Conservation (phyloP, 202 grass and related monocot genomes). For the Eragrostis tef region DNA sequence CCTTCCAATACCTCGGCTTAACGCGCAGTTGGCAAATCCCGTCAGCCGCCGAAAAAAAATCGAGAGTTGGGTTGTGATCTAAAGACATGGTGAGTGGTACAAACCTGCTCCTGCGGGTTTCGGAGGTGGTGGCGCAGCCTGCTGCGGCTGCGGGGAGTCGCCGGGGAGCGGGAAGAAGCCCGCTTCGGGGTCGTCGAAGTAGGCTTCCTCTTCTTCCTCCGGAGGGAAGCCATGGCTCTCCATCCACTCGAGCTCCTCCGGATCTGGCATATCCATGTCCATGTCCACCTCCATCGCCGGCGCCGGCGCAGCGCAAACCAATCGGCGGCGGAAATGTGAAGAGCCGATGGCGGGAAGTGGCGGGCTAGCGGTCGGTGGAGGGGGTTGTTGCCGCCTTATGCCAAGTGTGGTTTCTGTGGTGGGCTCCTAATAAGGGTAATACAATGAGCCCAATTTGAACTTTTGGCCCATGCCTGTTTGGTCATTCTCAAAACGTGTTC, state of each 20-base stretch:
- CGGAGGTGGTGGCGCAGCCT: not conserved
- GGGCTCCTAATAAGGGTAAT: not conserved
- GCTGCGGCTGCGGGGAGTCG: constrained; percentile 17
- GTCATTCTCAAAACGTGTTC: not conserved
- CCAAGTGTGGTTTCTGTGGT: not conserved
- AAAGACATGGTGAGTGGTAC: not conserved
- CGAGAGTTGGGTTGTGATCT: not conserved
- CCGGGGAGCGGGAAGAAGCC: constrained; percentile 10
- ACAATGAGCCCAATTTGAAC: not conserved
- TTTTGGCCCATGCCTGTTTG: not conserved
- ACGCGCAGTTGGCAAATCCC: constrained; percentile 23
- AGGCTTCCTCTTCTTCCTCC: constrained; percentile 57
- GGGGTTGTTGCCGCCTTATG: constrained; percentile 40
- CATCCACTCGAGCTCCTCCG: constrained; percentile 87
- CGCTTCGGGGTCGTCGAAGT: constrained; percentile 44
- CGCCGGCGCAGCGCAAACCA: constrained; percentile 26
- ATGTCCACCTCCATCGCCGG: constrained; percentile 35
- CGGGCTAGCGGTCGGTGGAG: not conserved
- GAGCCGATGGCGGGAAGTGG: constrained; percentile 48
- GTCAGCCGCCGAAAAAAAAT: constrained; percentile 18
- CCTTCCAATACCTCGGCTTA: constrained; percentile 46
- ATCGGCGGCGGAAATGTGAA: constrained; percentile 45
- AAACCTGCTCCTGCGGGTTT: constrained; percentile 44
- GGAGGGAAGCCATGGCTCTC: constrained; percentile 59
- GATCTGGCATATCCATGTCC: constrained; percentile 72